Evolutionary conservation across 371 early-diverging fungal species (phyloP).

Genomic region (Saksenaea vasiformis): DNA sequence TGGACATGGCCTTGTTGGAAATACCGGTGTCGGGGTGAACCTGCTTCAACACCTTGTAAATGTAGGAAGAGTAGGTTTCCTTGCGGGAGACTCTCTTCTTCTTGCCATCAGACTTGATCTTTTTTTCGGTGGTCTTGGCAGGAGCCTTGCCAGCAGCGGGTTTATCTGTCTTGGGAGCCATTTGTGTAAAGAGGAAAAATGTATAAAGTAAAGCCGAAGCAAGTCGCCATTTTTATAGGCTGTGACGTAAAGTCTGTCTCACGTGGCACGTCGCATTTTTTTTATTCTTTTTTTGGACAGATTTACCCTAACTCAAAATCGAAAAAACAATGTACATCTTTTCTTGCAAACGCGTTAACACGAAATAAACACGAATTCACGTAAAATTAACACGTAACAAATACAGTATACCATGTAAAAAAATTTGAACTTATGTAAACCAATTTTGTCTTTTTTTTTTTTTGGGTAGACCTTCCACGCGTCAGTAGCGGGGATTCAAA

Average conservation of each 20-base stretch:
- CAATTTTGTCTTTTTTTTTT: neutral
- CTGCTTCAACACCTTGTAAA: slow-evolving; percentile 92
- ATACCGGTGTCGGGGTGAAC: slow-evolving; percentile 96
- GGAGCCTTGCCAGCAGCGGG: slow-evolving; percentile 76
- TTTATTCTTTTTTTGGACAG: neutral
- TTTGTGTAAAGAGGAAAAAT: slow-evolving; percentile 9
- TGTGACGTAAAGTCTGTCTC: neutral
- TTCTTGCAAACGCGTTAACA: neutral
- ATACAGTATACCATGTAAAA: neutral
- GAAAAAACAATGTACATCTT: neutral
- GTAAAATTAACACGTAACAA: neutral
- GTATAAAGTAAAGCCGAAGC: slow-evolving; percentile 18
- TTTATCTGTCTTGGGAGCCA: slow-evolving; percentile 57
- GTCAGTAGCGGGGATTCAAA: neutral
- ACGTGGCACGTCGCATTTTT: neutral
- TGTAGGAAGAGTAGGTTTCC: slow-evolving; percentile 91
- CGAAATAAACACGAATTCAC: neutral
- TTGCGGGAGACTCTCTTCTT: slow-evolving; percentile 60
- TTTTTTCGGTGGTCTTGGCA: slow-evolving; percentile 64
- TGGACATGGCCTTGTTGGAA: slow-evolving; percentile 98
- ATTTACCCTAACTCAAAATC: neutral
- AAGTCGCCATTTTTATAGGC: neutral
- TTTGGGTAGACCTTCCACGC: neutral
- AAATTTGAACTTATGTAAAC: neutral
- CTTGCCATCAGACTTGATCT: slow-evolving; percentile 56